These are phyloP conservation scores for Cryptomeria japonica DNA, from an alignment of 75 land plant species.

Conservation along the genomic window DNA sequence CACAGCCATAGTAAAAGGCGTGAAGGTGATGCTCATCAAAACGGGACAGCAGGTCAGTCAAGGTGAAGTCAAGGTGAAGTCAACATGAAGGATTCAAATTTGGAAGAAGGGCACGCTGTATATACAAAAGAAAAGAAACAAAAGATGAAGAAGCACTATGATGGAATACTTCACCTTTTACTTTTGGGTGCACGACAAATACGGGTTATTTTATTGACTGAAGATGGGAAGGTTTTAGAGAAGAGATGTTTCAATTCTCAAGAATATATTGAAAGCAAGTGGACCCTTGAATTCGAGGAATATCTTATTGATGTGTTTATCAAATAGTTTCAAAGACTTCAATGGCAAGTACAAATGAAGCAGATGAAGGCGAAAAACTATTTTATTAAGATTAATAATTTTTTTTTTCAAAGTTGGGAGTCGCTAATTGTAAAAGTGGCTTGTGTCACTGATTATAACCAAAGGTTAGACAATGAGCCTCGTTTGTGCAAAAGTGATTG, in stretches of 20 bases:
- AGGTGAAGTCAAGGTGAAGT: too few relatives aligned
- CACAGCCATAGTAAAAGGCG: too few relatives aligned
- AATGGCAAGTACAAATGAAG: not conserved
- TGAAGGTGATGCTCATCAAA: too few relatives aligned
- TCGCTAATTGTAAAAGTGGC: too few relatives aligned
- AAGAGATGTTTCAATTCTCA: conserved; percentile 13
- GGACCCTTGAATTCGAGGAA: conserved; percentile 20
- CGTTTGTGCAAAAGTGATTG: too few relatives aligned
- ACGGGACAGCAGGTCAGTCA: too few relatives aligned
- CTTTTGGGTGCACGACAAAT: not conserved
- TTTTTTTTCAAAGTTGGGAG: too few relatives aligned
- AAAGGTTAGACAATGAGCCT: too few relatives aligned
- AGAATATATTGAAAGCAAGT: conserved; percentile 16
- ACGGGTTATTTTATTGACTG: conserved; percentile 22
- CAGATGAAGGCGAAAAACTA: too few relatives aligned
- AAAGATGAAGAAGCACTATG: conserved; percentile 8
- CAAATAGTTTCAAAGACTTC: not conserved
- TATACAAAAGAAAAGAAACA: conserved; percentile 10
- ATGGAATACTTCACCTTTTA: conserved; percentile 6
- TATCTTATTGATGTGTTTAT: conserved; percentile 24
- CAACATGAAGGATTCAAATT: too few relatives aligned
- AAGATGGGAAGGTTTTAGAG: conserved; percentile 23
- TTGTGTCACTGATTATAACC: too few relatives aligned
- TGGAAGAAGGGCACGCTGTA: conserved; percentile 11
- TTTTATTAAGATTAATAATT: too few relatives aligned